Conservation (phyloP, 129 eudicot species). For the Helichrysum umbraculigerum region DNA sequence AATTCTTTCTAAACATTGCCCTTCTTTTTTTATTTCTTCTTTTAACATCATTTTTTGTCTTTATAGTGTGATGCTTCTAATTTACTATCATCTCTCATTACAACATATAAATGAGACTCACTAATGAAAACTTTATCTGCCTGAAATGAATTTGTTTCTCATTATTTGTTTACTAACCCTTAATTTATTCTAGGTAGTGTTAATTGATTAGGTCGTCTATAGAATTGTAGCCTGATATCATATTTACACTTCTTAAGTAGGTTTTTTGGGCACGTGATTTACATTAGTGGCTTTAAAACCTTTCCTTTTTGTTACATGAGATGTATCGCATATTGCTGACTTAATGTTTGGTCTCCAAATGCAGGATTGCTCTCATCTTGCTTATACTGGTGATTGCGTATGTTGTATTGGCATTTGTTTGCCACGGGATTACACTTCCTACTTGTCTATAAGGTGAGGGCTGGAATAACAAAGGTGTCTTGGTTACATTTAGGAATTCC, state of each 20-base stretch:
- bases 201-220: not conserved
- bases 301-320: not conserved
- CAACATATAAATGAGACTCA: not conserved
- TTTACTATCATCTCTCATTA: not conserved
- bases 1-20: conserved; percentile 26
- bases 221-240: not conserved
- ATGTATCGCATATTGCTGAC: not conserved
- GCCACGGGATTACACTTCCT: conserved; percentile 79
- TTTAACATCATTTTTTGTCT: not conserved
- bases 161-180: not conserved
- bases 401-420: conserved; percentile 72
- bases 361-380: conserved; percentile 80
- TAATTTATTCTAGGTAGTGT: not conserved
- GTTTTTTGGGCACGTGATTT: not conserved
- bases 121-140: not conserved
- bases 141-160: not conserved
- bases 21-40: not conserved
- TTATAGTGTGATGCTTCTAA: not conserved
- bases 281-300: not conserved
- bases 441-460: conserved; percentile 50
- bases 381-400: conserved; percentile 77
- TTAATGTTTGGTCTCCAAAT: conserved; percentile 8
- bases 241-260: not conserved
- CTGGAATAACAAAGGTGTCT: conserved; percentile 15
- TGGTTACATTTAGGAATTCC: not conserved